Evolutionary conservation across 2,329 filamentous ascomycete genomes (phyloP).

Genomic region (Penicillium palitans): DNA sequence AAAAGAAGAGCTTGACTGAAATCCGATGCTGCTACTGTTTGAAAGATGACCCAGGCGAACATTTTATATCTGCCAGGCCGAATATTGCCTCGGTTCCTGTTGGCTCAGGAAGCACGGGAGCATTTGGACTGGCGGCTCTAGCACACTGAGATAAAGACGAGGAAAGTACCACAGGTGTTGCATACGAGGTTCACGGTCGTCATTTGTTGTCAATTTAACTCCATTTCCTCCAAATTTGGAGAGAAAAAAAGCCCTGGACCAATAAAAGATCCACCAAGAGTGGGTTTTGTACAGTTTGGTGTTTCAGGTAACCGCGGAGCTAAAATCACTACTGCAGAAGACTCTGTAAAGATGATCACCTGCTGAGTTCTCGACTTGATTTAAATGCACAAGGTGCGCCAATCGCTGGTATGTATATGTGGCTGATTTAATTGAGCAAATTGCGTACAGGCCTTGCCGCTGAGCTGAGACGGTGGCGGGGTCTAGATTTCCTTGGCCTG

Average conservation of each 20-base stretch:
- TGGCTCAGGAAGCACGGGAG: neutral
- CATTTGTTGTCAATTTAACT: neutral
- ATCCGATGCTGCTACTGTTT: neutral
- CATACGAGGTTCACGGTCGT: neutral
- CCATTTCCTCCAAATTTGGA: neutral
- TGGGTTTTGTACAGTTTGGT: neutral
- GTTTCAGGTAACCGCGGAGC: neutral
- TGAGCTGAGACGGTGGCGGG: too few relatives aligned
- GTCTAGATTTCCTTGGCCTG: too few relatives aligned
- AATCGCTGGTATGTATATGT: neutral
- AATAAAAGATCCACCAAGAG: neutral
- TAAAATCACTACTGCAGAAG: neutral
- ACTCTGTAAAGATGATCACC: neutral
- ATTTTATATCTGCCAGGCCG: neutral
- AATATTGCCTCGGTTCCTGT: neutral
- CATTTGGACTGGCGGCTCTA: neutral
- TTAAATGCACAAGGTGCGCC: neutral
- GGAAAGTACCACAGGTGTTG: neutral
- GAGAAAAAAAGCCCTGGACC: neutral
- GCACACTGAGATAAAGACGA: neutral
- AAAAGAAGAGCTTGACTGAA: neutral
- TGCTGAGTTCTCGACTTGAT: neutral
- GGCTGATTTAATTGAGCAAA: neutral
- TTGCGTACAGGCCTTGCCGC: neutral
- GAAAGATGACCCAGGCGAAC: neutral